phyloP scores from a whole-genome alignment of 1,284 basidiomycete species.

The Ustilago trichophora region DNA sequence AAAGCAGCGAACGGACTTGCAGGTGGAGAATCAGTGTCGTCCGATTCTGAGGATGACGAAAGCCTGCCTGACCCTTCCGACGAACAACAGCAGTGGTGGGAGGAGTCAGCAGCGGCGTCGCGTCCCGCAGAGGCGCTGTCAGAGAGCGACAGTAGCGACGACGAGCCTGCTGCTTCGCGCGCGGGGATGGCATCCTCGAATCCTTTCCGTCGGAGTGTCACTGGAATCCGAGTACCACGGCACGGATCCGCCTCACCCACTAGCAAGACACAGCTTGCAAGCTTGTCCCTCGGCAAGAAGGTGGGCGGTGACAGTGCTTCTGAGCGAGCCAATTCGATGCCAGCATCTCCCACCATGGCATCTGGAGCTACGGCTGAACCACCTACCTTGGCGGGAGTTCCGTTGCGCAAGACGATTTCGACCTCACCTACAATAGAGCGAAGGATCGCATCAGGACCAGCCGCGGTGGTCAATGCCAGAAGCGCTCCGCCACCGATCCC shows the following conservation, averaged over 20 bases:
- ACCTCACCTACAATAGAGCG: conserved; percentile 27
- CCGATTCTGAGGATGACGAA: conserved; percentile 22
- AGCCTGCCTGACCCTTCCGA: conserved; percentile 43
- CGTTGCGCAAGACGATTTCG: conserved; percentile 24
- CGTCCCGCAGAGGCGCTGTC: not conserved
- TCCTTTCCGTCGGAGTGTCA: conserved; percentile 12
- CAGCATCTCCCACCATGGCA: conserved; percentile 19
- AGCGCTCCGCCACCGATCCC: conserved; percentile 38
- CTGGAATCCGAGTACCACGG: not conserved
- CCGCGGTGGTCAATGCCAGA: conserved; percentile 4
- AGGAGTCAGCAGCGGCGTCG: not conserved
- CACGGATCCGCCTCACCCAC: not conserved
- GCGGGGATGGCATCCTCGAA: not conserved
- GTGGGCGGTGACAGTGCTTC: not conserved
- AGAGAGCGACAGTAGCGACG: conserved; percentile 14
- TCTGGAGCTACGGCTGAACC: not conserved
- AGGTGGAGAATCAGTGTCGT: conserved; percentile 8
- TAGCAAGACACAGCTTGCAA: not conserved
- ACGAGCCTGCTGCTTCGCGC: not conserved
- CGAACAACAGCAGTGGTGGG: conserved; percentile 46
- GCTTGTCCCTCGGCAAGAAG: not conserved
- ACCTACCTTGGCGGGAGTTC: not conserved
- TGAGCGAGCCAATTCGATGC: conserved; percentile 5
- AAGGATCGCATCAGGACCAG: conserved; percentile 28
- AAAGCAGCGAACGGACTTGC: conserved; percentile 23